These are phyloP conservation scores for Xylariaceae sp. DNA, from an alignment of 2,329 filamentous ascomycete genomes.

Conservation along the genomic window DNA sequence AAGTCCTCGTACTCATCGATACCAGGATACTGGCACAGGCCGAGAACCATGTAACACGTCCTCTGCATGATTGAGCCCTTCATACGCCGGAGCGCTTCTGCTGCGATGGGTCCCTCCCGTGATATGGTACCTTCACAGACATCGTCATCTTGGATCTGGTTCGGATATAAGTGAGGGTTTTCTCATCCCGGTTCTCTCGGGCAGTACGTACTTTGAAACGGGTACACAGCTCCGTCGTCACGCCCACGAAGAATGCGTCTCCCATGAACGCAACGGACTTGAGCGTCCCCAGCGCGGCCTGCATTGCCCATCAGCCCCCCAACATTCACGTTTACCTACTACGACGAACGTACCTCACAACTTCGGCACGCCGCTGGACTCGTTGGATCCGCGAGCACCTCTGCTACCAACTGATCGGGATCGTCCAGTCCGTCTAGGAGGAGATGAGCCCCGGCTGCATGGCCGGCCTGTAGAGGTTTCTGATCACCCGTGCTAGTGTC, in stretches of 20 bases:
- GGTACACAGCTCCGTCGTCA: conserved; percentile 21
- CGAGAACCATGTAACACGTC: conserved; percentile 48
- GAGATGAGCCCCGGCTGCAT: no score
- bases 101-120: conserved; percentile 49
- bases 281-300: conserved; percentile 8
- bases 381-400: conserved; percentile 8
- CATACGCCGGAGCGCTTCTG: conserved; percentile 44
- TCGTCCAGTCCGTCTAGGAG: no score
- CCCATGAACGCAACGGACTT: conserved; percentile 20
- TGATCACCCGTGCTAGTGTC: not conserved
- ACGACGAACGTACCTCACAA: conserved; percentile 26
- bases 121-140: conserved; percentile 50
- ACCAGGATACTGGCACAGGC: conserved; percentile 46
- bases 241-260: conserved; percentile 20
- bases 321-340: not conserved
- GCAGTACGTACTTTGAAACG: conserved; percentile 13
- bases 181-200: no score
- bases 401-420: not conserved
- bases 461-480: not conserved
- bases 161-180: no score
- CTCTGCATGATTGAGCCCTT: conserved; percentile 37
- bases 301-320: conserved; percentile 2
- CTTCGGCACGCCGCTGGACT: conserved; percentile 21
- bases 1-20: conserved; percentile 38
- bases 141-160: conserved; percentile 47